Base-by-base conservation (phyloP, 345 rosid genomes). In the Salix arbutifolia region DNA sequence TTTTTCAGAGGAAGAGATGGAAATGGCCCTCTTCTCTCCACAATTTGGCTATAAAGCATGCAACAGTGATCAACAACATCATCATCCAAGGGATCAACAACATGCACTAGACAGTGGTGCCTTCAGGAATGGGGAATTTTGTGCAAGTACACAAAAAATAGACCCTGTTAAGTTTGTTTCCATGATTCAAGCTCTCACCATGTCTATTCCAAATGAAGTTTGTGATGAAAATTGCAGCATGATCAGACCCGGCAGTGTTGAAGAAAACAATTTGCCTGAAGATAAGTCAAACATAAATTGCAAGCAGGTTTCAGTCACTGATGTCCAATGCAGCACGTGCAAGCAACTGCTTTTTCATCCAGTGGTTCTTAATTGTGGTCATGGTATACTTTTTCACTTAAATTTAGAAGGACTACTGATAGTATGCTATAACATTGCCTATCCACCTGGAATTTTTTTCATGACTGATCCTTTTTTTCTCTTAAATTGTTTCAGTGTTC, bases 351-450 rank as follows among this genome's bases (percentile, higher is more conserved):
- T 89, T 21, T 78, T 86, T 68, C 86, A 67, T 71, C 94, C 97
- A 0, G 86, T 90, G 42, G 89, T 80, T 74, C 94, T 92, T 79
- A 92, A 94, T 74, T 94, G 95, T 58, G 97, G 97, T 79, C 97
- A 94, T 80, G 98, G 98, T 94, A 91, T 30, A 13, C 25, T 58
- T 61, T 68, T 84, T 58, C 40, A 46, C 53, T 58, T 40, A 67
- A 53, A 50, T 74, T 53, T 11, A 40, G 73, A n/a, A 37, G 17
- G 53, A 37, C 66, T 19, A 21, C 23, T 25, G 64, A 25, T 33
- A 19, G 62, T 73, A 53, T 37, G 37, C 46, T 28, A 75, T 42
- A 50, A 17, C 44, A 23, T 17, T n/a, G 58, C 61, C 48, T 66
- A 30, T 33, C 69, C 42, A 28, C n/a, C 23, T 30, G 65, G 44